Percentiles rank a stretch among this genome's conserved stretches.
Evolutionary conservation across 768 basidiomycete species (phyloP).

Genomic region (Pulveroboletus sp.): DNA sequence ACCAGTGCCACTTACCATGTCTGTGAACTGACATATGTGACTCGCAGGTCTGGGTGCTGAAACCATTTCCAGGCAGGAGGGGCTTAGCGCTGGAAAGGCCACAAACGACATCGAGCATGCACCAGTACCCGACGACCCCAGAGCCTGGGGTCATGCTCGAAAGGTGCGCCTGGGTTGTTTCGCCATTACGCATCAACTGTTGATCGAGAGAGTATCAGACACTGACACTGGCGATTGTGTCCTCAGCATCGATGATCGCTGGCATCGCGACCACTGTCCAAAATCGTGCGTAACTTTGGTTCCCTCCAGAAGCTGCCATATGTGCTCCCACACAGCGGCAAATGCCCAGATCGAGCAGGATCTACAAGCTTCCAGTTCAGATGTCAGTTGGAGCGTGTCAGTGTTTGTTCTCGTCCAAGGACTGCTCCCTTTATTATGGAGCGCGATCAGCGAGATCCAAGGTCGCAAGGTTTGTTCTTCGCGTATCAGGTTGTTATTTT

Average conservation of each 20-base stretch:
- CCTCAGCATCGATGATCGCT: conserved; percentile 28
- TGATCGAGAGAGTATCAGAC: conserved; percentile 14
- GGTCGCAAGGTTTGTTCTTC: conserved; percentile 56
- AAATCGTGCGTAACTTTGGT: conserved; percentile 21
- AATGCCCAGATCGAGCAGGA: conserved; percentile 61
- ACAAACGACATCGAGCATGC: conserved; percentile 35
- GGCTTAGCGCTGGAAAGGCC: neutral
- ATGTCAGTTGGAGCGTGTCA: conserved; percentile 69
- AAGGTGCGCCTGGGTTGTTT: conserved; percentile 41
- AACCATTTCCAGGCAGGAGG: neutral
- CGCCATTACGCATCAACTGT: too few species aligned
- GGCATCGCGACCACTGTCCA: conserved; percentile 25
- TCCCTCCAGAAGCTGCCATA: neutral
- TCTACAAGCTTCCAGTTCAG: conserved; percentile 55
- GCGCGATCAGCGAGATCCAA: conserved; percentile 69
- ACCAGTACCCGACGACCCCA: conserved; percentile 56
- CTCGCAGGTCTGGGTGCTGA: neutral
- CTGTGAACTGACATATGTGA: neutral
- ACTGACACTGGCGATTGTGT: conserved; percentile 24
- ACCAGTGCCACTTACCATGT: conserved; percentile 11
- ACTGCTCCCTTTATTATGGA: conserved; percentile 64
- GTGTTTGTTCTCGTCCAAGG: conserved; percentile 74
- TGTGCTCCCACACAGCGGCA: conserved; percentile 45
- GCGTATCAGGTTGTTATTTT: neutral
- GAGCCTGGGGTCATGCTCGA: conserved; percentile 51